Base-by-base conservation (phyloP, 2,329 filamentous ascomycete species). In the Aphanoascus verrucosus region DNA sequence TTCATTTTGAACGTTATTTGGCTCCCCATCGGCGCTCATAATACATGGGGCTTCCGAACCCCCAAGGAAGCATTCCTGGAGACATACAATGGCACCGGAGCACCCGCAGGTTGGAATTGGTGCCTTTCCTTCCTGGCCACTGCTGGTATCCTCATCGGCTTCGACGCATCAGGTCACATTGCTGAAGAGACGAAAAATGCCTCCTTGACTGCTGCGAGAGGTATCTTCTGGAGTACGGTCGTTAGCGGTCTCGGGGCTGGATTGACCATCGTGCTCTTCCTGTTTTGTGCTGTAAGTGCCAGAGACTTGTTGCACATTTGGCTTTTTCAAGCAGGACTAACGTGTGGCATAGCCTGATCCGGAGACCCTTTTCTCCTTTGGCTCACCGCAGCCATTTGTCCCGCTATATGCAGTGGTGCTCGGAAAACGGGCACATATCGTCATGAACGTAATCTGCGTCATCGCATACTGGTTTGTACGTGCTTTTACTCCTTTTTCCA, bases 121-220 rank as follows among this genome's bases (percentile, higher is more conserved):
- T 81, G 79, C 65, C 70, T 82, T 2, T 80, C 77, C 3, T 82
- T 79, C 62, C 74, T 80, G 23, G 78, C 79, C 1, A 82, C 79
- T 1, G 79, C 79, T 6, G 79, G 79, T 40, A 75, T 82, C 40
- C 61, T 82, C 53, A 80, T 82, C 49, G 79, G 79, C 1, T 82
- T 80, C 52, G 79, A 82, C 63, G 79, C 79, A 0, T 78, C 76
- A 0, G 79, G 79, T 1, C 79, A 82, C 58, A 77, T 82, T 28
- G 77, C 77, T 0, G 79, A 82, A 58, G 79, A 82, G 61, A 82
- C 79, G 1, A 78, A 80, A 63, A 78, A 81, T 56, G 79, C 78
- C 1, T 73, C 69, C 17, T 47, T 77, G 0, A 72, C 75, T n/a
- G 78, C 79, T 6, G 79, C 79, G 0, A 69, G 75, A 20, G 79